These are phyloP conservation scores for Haplosporangium gracile DNA, from an alignment of 192 early-diverging fungal species.

Conservation along the genomic window DNA sequence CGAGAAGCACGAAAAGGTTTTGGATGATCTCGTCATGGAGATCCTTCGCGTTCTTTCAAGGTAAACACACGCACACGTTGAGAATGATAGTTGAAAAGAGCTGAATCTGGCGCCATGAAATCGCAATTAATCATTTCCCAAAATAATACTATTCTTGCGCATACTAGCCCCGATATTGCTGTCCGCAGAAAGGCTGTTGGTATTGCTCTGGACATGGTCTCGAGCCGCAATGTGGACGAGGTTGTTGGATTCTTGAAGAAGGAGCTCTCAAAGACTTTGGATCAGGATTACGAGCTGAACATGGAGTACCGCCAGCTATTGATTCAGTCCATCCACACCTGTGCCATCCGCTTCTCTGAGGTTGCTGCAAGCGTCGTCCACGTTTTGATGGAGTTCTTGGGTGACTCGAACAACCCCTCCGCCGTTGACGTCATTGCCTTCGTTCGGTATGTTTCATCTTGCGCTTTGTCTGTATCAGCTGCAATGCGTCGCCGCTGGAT, in stretches of 20 bases:
- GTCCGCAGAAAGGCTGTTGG: slow-evolving; percentile 90
- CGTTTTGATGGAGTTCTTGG: slow-evolving; percentile 95
- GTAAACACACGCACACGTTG: slow-evolving; percentile 30
- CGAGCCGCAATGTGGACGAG: slow-evolving; percentile 92
- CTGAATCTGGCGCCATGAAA: background rate
- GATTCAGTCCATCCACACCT: slow-evolving; percentile 96
- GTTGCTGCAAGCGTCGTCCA: slow-evolving; percentile 97
- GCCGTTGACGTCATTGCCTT: slow-evolving; percentile 97
- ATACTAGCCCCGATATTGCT: slow-evolving; percentile 88
- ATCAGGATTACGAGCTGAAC: slow-evolving; percentile 91
- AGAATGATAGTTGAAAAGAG: background rate
- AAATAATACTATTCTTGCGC: background rate
- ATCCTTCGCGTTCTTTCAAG: slow-evolving; percentile 90
- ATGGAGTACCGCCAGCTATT: slow-evolving; percentile 95
- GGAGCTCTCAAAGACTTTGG: slow-evolving; percentile 93
- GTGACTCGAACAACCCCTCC: slow-evolving; percentile 89
- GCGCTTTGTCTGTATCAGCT: background rate
- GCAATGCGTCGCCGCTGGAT: background rate
- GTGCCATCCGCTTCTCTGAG: slow-evolving; percentile 96
- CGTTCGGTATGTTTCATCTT: slow-evolving; percentile 73
- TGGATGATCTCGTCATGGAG: slow-evolving; percentile 98
- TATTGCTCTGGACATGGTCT: slow-evolving; percentile 93
- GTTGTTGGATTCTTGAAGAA: slow-evolving; percentile 95
- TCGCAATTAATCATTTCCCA: background rate
- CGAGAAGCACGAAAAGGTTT: slow-evolving; percentile 87